Base-by-base conservation (phyloP, 192 early-diverging fungal species). In the Ambispora gerdemannii region DNA sequence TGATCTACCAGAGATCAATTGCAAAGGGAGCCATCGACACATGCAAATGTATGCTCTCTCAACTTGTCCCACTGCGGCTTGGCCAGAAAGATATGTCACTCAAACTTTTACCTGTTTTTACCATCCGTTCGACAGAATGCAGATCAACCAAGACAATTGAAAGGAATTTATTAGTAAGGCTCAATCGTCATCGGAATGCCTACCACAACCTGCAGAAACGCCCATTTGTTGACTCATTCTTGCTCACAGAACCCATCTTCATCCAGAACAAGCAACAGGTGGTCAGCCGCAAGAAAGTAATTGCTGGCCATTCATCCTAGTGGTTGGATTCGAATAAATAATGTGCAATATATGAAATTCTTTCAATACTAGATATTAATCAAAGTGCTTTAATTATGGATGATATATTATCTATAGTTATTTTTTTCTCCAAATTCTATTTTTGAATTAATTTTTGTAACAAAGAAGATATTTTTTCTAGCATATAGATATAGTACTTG, bases 1-100 rank as follows among this genome's bases (percentile, higher is more conserved):
- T n/a, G 3, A 61, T 61, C 59, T 30, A 61, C 15, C 32, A 61
- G 32, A 61, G 32, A 61, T 61, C 59, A 19, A 35, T 35, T 61
- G 4, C 32, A n/a, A 34, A 61, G 32, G 4, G 24, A 10, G 32
- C 22, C 59, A 30, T 34, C 32, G 13, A 35, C n/a, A 4, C 20
- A 36, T 61, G n/a, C 13, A 36, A 34, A 22, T 61, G 33, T 34
- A 8, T 0, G 25, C 51, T n/a, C n/a, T 61, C 8, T 19, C 32
- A 6, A 32, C 31, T 34, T 61, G 1, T 61, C 17, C 59, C 58
- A 33, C 30, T 60, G 0, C 31, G 56, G n/a, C 7, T 33, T 4
- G 34, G 13, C 3, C 59, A 61, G 11, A n/a, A 62, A 62, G 17
- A 62, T 62, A 22, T 62, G 0, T 24, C 1, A 36, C 11, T 62